Percentiles rank a stretch among this genome's conserved stretches.
These are phyloP conservation scores for Saturnispora besseyi DNA, from an alignment of 805 yeast species.

Conservation along the genomic window DNA sequence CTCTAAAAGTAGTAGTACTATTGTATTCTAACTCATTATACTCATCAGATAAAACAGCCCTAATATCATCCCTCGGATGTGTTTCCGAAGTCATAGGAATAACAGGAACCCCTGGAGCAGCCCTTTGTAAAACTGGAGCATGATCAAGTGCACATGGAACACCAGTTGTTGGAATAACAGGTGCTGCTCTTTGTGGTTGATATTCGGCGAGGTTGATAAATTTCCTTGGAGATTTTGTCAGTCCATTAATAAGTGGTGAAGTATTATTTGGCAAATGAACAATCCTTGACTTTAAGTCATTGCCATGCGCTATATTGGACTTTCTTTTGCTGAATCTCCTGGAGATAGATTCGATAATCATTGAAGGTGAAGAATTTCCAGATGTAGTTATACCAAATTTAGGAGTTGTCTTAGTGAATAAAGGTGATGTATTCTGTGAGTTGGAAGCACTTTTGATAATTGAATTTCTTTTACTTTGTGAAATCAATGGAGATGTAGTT, in stretches of 20 bases:
- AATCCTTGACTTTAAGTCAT: conserved; percentile 15
- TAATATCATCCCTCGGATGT: neutral
- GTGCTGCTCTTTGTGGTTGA: conserved; percentile 7
- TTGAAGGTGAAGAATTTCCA: conserved; percentile 20
- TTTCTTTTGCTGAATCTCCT: conserved; percentile 19
- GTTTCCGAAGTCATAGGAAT: neutral
- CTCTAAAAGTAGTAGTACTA: neutral
- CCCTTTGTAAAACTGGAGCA: conserved; percentile 8
- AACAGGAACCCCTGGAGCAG: conserved; percentile 11
- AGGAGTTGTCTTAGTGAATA: neutral
- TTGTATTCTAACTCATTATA: neutral
- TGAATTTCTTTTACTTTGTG: neutral
- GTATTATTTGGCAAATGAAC: conserved; percentile 16
- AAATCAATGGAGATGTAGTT: neutral
- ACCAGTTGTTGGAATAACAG: neutral
- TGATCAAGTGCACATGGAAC: neutral
- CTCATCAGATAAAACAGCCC: neutral
- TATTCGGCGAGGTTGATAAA: conserved; percentile 2
- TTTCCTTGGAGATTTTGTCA: conserved; percentile 5
- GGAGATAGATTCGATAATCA: conserved; percentile 23
- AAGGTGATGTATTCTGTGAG: conserved; percentile 1
- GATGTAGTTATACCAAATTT: neutral
- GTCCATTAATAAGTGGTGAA: neutral
- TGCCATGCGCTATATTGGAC: conserved; percentile 5
- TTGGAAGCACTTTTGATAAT: neutral